These are phyloP conservation scores for Kingdonia uniflora DNA, from an alignment of 164 flowering plant species.

Conservation along the genomic window DNA sequence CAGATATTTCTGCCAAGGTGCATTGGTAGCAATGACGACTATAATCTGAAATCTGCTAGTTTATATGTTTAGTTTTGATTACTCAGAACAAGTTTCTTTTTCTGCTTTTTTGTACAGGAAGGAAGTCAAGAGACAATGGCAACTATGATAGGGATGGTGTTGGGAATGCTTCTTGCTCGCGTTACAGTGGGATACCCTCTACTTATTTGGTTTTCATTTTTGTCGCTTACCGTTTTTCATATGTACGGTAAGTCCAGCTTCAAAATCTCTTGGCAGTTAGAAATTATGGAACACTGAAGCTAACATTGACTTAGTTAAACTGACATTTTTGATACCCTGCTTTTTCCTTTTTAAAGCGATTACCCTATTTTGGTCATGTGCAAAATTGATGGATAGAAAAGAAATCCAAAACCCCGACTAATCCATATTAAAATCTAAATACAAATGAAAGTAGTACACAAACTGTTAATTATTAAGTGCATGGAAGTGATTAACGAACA, in stretches of 20 bases:
- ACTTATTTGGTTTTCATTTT: constrained; percentile 78
- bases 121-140: constrained; percentile 99
- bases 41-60: not conserved
- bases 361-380: no score
- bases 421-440: no score
- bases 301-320: no score
- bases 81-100: not conserved
- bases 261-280: not conserved
- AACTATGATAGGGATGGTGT: constrained; percentile 93
- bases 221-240: constrained; percentile 81
- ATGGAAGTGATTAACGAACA: no score
- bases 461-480: no score
- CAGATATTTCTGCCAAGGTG: constrained; percentile 99
- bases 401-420: no score
- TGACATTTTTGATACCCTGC: no score
- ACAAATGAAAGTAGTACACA: no score
- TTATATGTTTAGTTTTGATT: not conserved
- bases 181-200: constrained; percentile 62
- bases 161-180: constrained; percentile 94
- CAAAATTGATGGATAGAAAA: no score
- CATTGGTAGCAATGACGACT: not conserved
- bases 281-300: no score
- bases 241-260: constrained; percentile 74
- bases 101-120: constrained; percentile 39
- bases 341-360: no score